Conservation (phyloP, 164 flowering plant genomes). For the Santalum album region DNA sequence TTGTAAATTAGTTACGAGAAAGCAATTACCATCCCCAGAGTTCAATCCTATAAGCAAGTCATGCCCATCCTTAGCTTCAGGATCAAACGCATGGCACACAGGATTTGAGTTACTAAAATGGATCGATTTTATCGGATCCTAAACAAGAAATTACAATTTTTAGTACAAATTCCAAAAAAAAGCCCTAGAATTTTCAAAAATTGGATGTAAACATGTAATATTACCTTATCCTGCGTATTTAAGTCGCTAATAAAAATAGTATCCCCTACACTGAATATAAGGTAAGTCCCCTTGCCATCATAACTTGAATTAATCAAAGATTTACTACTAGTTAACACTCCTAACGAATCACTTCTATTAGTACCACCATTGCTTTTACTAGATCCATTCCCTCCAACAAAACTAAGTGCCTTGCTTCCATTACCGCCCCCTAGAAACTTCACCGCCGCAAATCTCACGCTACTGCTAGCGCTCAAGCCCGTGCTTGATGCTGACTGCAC, state of each 20-base stretch:
- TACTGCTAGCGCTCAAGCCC: neutral
- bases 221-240: neutral
- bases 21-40: neutral
- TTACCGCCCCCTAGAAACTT: neutral
- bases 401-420: neutral
- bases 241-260: neutral
- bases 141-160: neutral
- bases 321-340: neutral
- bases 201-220: neutral
- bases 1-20: neutral
- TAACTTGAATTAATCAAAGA: neutral
- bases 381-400: neutral
- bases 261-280: slow-evolving; percentile 1
- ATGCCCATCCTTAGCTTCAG: slow-evolving; percentile 4
- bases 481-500: neutral
- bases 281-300: slow-evolving; percentile 3
- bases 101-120: slow-evolving; percentile 1
- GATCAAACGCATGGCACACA: slow-evolving; percentile 4
- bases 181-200: neutral
- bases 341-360: neutral
- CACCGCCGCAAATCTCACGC: neutral
- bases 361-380: neutral
- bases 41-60: slow-evolving; percentile 1
- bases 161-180: neutral
- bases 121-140: slow-evolving; percentile 4